A percentile compares a stretch with the other conserved stretches of the same genome.
Conservation (phyloP, 73 alveolate genomes). For the Vitrella brassicaformis region DNA sequence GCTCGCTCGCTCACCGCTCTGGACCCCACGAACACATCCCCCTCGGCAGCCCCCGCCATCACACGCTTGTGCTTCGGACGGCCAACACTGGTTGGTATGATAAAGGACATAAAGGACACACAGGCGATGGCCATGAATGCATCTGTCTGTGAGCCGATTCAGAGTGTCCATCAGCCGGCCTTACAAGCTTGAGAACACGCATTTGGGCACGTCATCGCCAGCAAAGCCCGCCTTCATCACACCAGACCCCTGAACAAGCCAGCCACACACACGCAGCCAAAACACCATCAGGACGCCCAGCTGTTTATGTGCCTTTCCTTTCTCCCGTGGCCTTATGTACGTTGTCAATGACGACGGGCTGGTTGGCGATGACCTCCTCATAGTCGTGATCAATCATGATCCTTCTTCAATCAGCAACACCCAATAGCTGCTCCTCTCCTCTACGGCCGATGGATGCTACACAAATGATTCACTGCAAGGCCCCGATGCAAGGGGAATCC, state of each 20-base stretch:
- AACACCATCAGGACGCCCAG: not conserved
- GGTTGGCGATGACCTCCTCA: constrained; percentile 33
- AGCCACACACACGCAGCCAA: not conserved
- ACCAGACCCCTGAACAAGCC: constrained; percentile 52
- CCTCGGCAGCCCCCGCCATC: constrained; percentile 53
- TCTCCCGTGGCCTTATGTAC: not conserved
- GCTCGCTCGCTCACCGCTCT: not conserved
- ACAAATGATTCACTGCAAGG: too few species aligned
- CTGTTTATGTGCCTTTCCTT: not conserved
- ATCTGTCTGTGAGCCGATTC: too few species aligned
- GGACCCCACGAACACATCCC: constrained; percentile 48
- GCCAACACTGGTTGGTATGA: constrained; percentile 23
- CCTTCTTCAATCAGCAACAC: too few species aligned
- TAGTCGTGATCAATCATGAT: too few species aligned
- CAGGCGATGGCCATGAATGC: not conserved
- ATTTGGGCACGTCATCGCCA: constrained; percentile 55
- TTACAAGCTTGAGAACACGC: constrained; percentile 36
- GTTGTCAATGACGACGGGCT: constrained; percentile 56
- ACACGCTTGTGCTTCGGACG: constrained; percentile 65
- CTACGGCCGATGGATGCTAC: too few species aligned
- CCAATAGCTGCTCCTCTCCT: too few species aligned
- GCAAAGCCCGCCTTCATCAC: constrained; percentile 64
- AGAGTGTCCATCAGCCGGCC: too few species aligned
- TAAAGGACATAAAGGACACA: not conserved
- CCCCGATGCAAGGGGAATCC: too few species aligned